Percentiles rank a stretch among this genome's conserved stretches.
Evolutionary conservation across 257 asterid species (phyloP).

Genomic region (Penstemon barbatus): DNA sequence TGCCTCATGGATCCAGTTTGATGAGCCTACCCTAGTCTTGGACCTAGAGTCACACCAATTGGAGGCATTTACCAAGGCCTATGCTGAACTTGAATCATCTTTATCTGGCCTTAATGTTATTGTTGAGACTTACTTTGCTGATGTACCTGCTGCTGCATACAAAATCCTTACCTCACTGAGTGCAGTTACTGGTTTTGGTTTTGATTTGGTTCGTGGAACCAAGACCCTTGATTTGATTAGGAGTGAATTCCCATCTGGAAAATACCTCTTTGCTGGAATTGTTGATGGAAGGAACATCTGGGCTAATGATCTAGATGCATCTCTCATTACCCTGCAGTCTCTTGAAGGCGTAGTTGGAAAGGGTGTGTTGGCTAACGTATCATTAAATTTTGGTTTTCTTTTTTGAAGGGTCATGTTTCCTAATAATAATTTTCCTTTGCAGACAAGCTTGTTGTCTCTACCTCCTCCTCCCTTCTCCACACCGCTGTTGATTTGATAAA

Average conservation of each 20-base stretch:
- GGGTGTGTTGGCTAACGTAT: constrained; percentile 43
- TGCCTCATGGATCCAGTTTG: constrained; percentile 93
- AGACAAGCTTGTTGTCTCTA: constrained; percentile 95
- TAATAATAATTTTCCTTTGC: constrained; percentile 23
- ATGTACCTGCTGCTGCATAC: constrained; percentile 75
- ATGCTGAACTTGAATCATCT: constrained; percentile 68
- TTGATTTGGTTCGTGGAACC: constrained; percentile 87
- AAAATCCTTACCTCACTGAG: constrained; percentile 70
- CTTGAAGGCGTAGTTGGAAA: constrained; percentile 90
- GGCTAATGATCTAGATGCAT: constrained; percentile 88
- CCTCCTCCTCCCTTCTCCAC: constrained; percentile 90
- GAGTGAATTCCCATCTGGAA: constrained; percentile 83
- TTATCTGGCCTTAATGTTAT: constrained; percentile 69
- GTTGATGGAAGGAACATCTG: constrained; percentile 99
- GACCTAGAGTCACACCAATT: constrained; percentile 84
- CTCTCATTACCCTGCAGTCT: constrained; percentile 57
- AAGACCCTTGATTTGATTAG: constrained; percentile 77
- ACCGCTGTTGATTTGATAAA: constrained; percentile 92
- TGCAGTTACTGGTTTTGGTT: constrained; percentile 78
- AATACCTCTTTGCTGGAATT: constrained; percentile 90
- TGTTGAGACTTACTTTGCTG: constrained; percentile 85
- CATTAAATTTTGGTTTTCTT: constrained; percentile 4
- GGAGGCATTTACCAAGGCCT: constrained; percentile 87
- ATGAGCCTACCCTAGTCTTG: constrained; percentile 87
- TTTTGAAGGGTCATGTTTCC: constrained; percentile 3